A percentile compares a stretch with the other conserved stretches of the same genome.
These are phyloP conservation scores for Trichoderma aggressivum DNA, from an alignment of 2,329 filamentous ascomycete genomes.

Conservation along the genomic window DNA sequence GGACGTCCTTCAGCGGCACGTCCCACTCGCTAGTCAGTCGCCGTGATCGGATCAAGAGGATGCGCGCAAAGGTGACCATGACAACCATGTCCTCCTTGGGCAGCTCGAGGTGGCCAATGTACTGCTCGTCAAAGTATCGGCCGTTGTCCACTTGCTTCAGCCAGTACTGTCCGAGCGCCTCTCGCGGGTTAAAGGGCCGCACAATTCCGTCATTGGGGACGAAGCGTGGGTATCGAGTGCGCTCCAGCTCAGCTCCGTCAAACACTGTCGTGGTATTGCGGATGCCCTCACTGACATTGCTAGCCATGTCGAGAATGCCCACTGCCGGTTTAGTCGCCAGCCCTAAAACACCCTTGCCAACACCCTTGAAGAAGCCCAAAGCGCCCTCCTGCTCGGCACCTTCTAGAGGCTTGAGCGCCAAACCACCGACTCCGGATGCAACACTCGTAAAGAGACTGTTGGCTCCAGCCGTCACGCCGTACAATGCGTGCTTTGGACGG, in stretches of 20 bases:
- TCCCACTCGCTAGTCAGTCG: slow-evolving; percentile 92
- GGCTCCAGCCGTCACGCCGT: slow-evolving; percentile 90
- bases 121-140: slow-evolving; percentile 95
- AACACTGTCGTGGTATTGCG: slow-evolving; percentile 99
- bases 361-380: slow-evolving; percentile 92
- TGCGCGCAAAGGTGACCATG: slow-evolving; percentile 82
- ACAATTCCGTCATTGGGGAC: slow-evolving; percentile 91
- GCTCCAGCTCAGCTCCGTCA: slow-evolving; percentile 89
- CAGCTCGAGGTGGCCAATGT: slow-evolving; percentile 93
- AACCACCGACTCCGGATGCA: slow-evolving; percentile 87
- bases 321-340: slow-evolving; percentile 97
- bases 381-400: slow-evolving; percentile 95
- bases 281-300: slow-evolving; percentile 94
- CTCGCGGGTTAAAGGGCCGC: slow-evolving; percentile 87
- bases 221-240: slow-evolving; percentile 88
- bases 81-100: slow-evolving; percentile 83
- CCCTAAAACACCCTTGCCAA: slow-evolving; percentile 90
- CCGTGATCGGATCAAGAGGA: slow-evolving; percentile 86
- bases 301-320: slow-evolving; percentile 93
- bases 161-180: slow-evolving; percentile 97
- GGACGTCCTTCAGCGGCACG: slow-evolving; percentile 88
- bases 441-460: slow-evolving; percentile 92
- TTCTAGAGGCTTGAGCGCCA: slow-evolving; percentile 90
- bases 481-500: slow-evolving; percentile 92
- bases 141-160: slow-evolving; percentile 97